Percentiles rank a stretch among this genome's conserved stretches.
Evolutionary conservation across 345 rosid species (phyloP).

Genomic region (Theobroma cacao): DNA sequence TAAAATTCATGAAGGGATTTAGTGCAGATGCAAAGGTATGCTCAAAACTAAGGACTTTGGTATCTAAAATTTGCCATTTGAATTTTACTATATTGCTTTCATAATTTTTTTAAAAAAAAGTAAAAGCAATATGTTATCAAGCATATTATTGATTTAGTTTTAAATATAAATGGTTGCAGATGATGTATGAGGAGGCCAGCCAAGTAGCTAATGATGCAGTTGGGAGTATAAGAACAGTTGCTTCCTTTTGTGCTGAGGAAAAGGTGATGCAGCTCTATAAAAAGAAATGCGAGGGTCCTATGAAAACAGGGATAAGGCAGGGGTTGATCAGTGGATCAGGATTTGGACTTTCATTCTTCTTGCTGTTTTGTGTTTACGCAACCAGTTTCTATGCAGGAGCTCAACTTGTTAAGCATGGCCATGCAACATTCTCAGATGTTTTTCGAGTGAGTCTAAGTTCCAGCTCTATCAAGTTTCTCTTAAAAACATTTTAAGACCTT

Average conservation of each 20-base stretch:
- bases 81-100: background rate
- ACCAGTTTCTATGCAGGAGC: conserved; percentile 80
- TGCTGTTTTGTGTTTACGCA: conserved; percentile 54
- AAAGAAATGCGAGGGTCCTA: conserved; percentile 77
- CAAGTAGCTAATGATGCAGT: conserved; percentile 94
- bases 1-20: conserved; percentile 73
- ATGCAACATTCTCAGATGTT: conserved; percentile 56
- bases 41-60: background rate
- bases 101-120: background rate
- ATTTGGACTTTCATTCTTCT: conserved; percentile 63
- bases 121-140: background rate
- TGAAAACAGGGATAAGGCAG: conserved; percentile 62
- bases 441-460: conserved; percentile 43
- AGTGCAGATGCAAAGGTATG: conserved; percentile 82
- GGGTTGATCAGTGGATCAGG: conserved; percentile 71
- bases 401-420: conserved; percentile 49
- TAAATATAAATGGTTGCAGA: conserved; percentile 34
- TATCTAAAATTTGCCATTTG: background rate
- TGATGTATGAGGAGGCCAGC: conserved; percentile 88
- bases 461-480: background rate
- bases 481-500: background rate
- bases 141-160: background rate
- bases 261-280: conserved; percentile 73
- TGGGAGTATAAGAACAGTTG: conserved; percentile 84
- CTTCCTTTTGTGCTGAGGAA: conserved; percentile 88